These are phyloP conservation scores for Abelmoschus esculentus DNA, from an alignment of 345 rosid genomes.

Conservation along the genomic window DNA sequence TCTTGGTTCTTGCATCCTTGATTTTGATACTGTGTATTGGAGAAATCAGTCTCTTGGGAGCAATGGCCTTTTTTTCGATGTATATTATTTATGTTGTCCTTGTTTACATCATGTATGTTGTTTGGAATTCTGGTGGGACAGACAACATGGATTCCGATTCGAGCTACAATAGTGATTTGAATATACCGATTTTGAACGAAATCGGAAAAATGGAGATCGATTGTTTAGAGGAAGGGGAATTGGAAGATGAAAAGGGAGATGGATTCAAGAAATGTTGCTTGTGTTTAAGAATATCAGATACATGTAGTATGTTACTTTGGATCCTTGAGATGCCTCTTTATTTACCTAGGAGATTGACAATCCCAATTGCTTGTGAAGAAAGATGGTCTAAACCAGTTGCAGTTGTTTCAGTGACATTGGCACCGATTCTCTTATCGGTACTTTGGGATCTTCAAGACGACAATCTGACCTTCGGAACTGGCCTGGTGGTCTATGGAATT, in stretches of 20 bases:
- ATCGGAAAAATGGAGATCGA: constrained; percentile 25
- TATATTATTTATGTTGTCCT: constrained; percentile 54
- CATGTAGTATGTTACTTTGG: constrained; percentile 21
- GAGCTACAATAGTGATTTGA: constrained; percentile 23
- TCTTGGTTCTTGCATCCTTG: constrained; percentile 49
- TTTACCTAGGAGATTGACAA: constrained; percentile 76
- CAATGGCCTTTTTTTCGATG: constrained; percentile 46
- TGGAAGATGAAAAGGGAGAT: constrained; percentile 17
- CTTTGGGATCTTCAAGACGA: constrained; percentile 40
- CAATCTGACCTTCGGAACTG: constrained; percentile 9
- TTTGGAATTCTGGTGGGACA: constrained; percentile 8
- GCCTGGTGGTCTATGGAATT: constrained; percentile 33
- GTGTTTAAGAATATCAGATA: constrained; percentile 18
- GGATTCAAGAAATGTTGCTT: constrained; percentile 16
- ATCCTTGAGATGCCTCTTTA: constrained; percentile 59
- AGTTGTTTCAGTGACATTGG: constrained; percentile 50
- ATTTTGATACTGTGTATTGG: constrained; percentile 41
- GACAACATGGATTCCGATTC: constrained; percentile 8
- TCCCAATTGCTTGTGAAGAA: constrained; percentile 54
- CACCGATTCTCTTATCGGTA: constrained; percentile 56
- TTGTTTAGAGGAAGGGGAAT: constrained; percentile 17
- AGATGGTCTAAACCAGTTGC: constrained; percentile 76
- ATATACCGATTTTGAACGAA: constrained; percentile 30
- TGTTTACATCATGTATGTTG: constrained; percentile 38
- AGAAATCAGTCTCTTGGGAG: constrained; percentile 51